Conservation (phyloP, 805 yeast genomes). For the Starmerella stigmatis region DNA sequence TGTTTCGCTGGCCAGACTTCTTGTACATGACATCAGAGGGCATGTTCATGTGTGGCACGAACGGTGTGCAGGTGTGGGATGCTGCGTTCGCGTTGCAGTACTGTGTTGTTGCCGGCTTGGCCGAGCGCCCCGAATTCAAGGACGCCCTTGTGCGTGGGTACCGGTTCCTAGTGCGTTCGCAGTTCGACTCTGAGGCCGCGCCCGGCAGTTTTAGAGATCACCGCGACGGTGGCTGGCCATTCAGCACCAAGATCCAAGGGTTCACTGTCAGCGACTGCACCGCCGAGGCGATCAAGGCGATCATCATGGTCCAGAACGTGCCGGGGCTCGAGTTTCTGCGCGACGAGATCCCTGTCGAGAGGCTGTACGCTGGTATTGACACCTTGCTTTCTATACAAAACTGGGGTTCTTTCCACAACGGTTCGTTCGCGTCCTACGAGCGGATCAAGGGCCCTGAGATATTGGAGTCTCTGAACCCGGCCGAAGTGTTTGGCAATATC, state of each 20-base stretch:
- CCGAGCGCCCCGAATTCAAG: conserved; percentile 54
- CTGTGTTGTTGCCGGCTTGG: conserved; percentile 66
- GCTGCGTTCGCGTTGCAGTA: conserved; percentile 84
- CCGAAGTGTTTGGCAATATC: conserved; percentile 94
- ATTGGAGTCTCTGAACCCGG: conserved; percentile 78
- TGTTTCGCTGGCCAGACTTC: conserved; percentile 59
- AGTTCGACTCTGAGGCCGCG: conserved; percentile 70
- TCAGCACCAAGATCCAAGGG: conserved; percentile 91
- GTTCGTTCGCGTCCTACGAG: conserved; percentile 90
- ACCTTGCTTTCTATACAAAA: conserved; percentile 69
- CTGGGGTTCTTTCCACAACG: conserved; percentile 64
- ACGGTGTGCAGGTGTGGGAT: conserved; percentile 98
- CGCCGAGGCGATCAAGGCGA: conserved; percentile 88
- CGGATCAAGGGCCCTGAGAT: conserved; percentile 67
- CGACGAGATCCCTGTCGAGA: conserved; percentile 43
- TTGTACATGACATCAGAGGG: conserved; percentile 84
- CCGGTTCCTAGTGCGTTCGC: conserved; percentile 66
- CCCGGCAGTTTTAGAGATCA: conserved; percentile 72
- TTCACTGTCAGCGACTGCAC: conserved; percentile 96
- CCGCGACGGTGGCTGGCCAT: conserved; percentile 89
- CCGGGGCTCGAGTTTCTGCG: conserved; percentile 41
- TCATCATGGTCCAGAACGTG: conserved; percentile 75
- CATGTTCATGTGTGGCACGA: conserved; percentile 89
- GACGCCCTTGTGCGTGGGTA: conserved; percentile 56
- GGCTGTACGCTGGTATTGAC: conserved; percentile 62